Conservation (phyloP, 2,329 filamentous ascomycete genomes). For the Penicillium italicum region DNA sequence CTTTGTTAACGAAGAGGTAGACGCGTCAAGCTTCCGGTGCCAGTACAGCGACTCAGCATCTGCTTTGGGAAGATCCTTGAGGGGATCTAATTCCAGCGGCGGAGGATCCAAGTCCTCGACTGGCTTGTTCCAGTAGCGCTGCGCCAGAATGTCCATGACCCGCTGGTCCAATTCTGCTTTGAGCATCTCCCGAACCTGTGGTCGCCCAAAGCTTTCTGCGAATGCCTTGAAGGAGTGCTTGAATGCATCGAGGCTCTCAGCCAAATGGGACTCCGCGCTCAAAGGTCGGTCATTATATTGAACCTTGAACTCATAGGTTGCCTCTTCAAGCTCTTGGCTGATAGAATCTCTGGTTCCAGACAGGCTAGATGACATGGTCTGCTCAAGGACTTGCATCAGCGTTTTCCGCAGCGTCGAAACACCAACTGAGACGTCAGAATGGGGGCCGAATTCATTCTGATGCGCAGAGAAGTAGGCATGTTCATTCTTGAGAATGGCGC, state of each 20-base stretch:
- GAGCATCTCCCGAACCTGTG: conserved; percentile 82
- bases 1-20: conserved; percentile 84
- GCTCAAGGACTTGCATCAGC: conserved; percentile 92
- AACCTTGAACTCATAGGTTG: conserved; percentile 97
- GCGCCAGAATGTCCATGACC: conserved; percentile 86
- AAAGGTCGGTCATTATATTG: conserved; percentile 97
- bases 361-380: conserved; percentile 92
- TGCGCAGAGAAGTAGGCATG: conserved; percentile 81
- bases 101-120: conserved; percentile 73
- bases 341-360: conserved; percentile 89
- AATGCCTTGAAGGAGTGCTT: conserved; percentile 98
- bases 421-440: conserved; percentile 71
- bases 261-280: conserved; percentile 92
- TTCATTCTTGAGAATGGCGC: conserved; percentile 82
- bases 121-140: conserved; percentile 96
- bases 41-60: conserved; percentile 84
- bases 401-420: conserved; percentile 88
- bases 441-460: conserved; percentile 71
- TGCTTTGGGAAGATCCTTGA: conserved; percentile 77
- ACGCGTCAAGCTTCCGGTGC: conserved; percentile 91
- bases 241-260: conserved; percentile 90
- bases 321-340: conserved; percentile 90
- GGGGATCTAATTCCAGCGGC: conserved; percentile 64
- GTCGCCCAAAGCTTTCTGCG: conserved; percentile 80
- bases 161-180: conserved; percentile 93